These are phyloP conservation scores for Cenchrus purpureus DNA, from an alignment of 176 grass and related monocot species.

Conservation along the genomic window DNA sequence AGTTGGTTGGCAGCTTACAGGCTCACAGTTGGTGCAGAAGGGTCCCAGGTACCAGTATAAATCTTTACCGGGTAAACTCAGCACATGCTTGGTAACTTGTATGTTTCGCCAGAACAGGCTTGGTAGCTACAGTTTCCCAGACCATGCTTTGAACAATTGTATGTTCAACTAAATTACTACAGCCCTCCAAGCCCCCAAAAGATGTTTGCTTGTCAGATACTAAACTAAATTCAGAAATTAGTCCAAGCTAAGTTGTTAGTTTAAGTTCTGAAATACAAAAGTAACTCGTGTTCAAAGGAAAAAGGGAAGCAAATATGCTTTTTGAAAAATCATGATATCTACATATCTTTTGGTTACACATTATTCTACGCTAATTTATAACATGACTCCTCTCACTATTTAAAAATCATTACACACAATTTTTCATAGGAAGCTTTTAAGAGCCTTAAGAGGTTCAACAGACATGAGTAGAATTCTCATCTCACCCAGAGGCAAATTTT, in stretches of 20 bases:
- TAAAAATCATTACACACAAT: not conserved
- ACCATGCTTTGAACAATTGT: constrained; percentile 21
- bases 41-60: constrained; percentile 30
- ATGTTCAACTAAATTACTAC: not conserved
- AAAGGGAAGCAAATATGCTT: not conserved
- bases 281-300: not conserved
- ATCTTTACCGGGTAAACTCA: constrained; percentile 33
- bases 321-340: not conserved
- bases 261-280: not conserved
- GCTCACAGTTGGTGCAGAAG: constrained; percentile 36
- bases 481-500: not conserved
- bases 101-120: constrained; percentile 10
- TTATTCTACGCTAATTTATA: not conserved
- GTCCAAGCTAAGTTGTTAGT: constrained; percentile 12
- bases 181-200: not conserved
- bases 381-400: not conserved
- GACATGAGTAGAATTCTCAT: not conserved
- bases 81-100: constrained; percentile 31
- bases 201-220: constrained; percentile 1
- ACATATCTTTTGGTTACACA: not conserved
- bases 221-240: not conserved
- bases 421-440: not conserved
- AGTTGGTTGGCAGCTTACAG: constrained; percentile 44
- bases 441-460: not conserved
- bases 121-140: constrained; percentile 1